Evolutionary conservation across 305 asterid genomes (phyloP).

Genomic region (Fraxinus ornus): DNA sequence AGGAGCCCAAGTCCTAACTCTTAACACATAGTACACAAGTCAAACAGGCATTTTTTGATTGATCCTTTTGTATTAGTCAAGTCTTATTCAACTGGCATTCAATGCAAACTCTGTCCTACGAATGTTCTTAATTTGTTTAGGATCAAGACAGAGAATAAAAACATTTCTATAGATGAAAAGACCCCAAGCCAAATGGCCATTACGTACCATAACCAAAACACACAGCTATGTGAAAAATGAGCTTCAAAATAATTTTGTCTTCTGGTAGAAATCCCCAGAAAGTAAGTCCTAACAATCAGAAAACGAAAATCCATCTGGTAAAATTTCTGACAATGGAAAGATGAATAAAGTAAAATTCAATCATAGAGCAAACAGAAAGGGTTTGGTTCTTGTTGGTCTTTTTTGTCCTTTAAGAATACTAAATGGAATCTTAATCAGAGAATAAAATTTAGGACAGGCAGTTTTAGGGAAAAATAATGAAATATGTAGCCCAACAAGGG

Average conservation of each 20-base stretch:
- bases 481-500: constrained; percentile 73
- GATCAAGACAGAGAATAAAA: not conserved
- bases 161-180: not conserved
- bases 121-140: not conserved
- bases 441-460: constrained; percentile 37
- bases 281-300: not conserved
- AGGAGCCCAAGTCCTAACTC: not conserved
- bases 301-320: not conserved
- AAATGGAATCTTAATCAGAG: constrained; percentile 53
- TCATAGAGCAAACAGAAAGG: constrained; percentile 36
- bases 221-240: not conserved
- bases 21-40: not conserved
- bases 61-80: not conserved
- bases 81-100: not conserved
- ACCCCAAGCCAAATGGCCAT: not conserved
- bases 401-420: constrained; percentile 58
- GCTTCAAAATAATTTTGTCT: not conserved
- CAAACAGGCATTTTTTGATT: not conserved
- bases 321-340: not conserved
- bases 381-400: constrained; percentile 40
- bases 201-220: not conserved
- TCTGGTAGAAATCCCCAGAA: not conserved
- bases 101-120: not conserved
- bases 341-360: constrained; percentile 15
- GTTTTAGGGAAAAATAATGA: constrained; percentile 33